These are phyloP conservation scores for Kwoniella shivajii DNA, from an alignment of 1,284 basidiomycete genomes.

Conservation along the genomic window DNA sequence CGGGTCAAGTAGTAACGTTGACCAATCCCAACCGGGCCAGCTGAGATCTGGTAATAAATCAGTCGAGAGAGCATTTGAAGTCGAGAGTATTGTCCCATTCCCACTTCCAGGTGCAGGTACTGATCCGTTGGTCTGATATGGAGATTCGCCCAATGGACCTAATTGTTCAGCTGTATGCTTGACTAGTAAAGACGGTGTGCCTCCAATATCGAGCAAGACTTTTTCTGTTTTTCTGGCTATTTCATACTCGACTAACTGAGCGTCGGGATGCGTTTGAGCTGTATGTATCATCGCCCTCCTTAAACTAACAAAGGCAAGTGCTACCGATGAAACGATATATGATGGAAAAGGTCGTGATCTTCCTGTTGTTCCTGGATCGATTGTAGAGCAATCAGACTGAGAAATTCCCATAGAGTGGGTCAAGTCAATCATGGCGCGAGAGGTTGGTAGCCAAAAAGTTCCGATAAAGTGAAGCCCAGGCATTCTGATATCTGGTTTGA, in stretches of 20 bases:
- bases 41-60: neutral
- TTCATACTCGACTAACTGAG: neutral
- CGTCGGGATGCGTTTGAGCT: neutral
- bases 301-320: neutral
- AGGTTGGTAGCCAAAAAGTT: neutral
- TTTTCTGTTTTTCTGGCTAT: neutral
- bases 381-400: too few relatives aligned
- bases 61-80: neutral
- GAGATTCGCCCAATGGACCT: neutral
- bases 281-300: neutral
- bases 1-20: neutral
- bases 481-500: neutral
- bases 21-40: conserved; percentile 2
- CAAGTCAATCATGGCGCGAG: neutral
- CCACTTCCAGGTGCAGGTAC: too few relatives aligned
- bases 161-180: neutral
- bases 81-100: neutral
- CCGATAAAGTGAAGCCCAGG: neutral
- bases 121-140: neutral
- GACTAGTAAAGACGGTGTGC: neutral
- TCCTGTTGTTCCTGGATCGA: too few relatives aligned
- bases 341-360: neutral
- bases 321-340: neutral
- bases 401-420: neutral
- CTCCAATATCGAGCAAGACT: neutral